A percentile compares a stretch with the other conserved stretches of the same genome.
Conservation (phyloP, 345 rosid genomes). For the Salix viminalis region DNA sequence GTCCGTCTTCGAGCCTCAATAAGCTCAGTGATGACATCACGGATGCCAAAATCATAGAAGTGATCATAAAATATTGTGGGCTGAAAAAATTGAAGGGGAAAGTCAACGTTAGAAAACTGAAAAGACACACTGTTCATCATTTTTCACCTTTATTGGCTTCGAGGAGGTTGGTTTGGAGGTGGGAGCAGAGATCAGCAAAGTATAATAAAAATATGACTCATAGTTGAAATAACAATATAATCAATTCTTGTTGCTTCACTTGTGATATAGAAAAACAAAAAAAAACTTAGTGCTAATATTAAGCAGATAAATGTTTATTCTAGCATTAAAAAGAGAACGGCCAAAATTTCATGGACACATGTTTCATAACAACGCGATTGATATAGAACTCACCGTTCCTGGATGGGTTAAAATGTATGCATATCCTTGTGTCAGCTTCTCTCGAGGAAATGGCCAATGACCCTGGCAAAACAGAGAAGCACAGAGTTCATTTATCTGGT, state of each 20-base stretch:
- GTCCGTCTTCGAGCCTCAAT: conserved; percentile 37
- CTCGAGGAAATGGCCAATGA: conserved; percentile 53
- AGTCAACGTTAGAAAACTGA: background rate
- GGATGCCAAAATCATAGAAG: conserved; percentile 45
- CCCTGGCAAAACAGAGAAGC: conserved; percentile 26
- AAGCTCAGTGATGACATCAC: conserved; percentile 34
- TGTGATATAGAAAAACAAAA: too few relatives aligned
- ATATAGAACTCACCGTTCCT: conserved; percentile 36
- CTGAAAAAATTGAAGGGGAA: conserved; percentile 18
- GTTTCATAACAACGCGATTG: background rate
- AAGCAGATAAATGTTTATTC: background rate
- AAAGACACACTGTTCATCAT: background rate
- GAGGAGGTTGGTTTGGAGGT: too few relatives aligned
- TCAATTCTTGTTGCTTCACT: too few relatives aligned
- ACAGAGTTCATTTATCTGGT: background rate
- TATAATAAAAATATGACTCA: too few relatives aligned
- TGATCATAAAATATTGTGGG: conserved; percentile 42
- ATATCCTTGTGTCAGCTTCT: conserved; percentile 43
- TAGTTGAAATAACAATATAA: too few relatives aligned
- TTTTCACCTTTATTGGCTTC: background rate
- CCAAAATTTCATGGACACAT: background rate
- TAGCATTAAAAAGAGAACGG: background rate
- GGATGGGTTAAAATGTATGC: conserved; percentile 53
- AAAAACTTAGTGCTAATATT: too few relatives aligned
- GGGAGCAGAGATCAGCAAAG: too few relatives aligned